Evolutionary conservation across 331 rosid genomes (phyloP), one percentile per base, ranked within the genome.

Genomic region (Pyrus hybrid): DNA sequence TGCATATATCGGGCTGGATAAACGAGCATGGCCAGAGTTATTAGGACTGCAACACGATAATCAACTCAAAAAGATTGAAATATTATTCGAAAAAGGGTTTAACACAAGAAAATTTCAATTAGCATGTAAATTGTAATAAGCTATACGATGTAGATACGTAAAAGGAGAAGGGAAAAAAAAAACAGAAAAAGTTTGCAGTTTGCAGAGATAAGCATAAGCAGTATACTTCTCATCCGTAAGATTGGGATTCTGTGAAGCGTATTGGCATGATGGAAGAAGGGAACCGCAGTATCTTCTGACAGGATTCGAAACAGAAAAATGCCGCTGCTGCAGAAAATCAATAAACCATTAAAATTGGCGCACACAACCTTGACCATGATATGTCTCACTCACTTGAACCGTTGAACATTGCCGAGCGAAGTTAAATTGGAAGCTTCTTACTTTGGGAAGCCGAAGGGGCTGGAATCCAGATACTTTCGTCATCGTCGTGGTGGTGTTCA

Each of bases 1-100:
- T 22, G 93, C 91, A 47, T 77, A 77, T 74, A 85, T 74, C 9
- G 82, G 80, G 28, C 32, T 62, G 58, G 71, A 76, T 51, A 84
- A 77, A 54, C 66, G 72, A 69, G 76, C 66, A 67, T 72, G 76
- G 72, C 69, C 77, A 56, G 72, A 66, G 61, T 56, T 21, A n/a
- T 64, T 75, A 23, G 76, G 61, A 77, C 73, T 81, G 23, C 18
- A 66, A 76, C 73, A 73, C 32, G 74, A 63, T 7, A 68, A 68
- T 30, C 68, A 85, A 80, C 92, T 8, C 70, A 62, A 29, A 43
- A 49, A 21, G 2, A 18, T 14, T 28, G 47, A 45, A 72, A 58
- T 43, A 43, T 43, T 43, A 43, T 43, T 13, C 49, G 5, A 43
- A 43, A 43, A 43, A 43, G 49, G 45, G 49, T 43, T 43, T 11